phyloP scores from a whole-genome alignment of 306 rosid genomes.

The Elaeagnus macrophylla region DNA sequence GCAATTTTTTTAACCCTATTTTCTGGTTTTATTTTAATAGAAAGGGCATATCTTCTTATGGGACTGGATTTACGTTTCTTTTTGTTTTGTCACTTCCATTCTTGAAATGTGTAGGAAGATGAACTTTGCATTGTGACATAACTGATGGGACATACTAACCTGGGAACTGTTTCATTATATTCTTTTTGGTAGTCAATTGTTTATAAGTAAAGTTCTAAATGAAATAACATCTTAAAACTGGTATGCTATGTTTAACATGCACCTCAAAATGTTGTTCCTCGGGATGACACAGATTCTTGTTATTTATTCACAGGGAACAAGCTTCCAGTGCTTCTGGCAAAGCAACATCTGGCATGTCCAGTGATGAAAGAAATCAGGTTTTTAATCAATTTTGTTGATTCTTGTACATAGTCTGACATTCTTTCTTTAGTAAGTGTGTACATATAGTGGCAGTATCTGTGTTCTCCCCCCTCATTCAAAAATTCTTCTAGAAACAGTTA shows the following conservation, averaged over 20 bases:
- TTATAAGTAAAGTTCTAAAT: too few relatives aligned
- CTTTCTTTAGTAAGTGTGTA: background rate
- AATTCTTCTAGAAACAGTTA: constrained; percentile 60
- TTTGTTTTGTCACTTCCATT: constrained; percentile 1
- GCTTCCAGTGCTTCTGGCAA: constrained; percentile 98
- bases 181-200: too few relatives aligned
- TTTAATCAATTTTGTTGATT: constrained; percentile 7
- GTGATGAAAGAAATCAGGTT: constrained; percentile 96
- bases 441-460: background rate
- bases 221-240: too few relatives aligned
- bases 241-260: too few relatives aligned
- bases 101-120: background rate
- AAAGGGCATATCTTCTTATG: constrained; percentile 2
- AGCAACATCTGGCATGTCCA: constrained; percentile 94
- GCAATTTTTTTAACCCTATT: background rate
- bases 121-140: background rate
- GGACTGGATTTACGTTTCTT: background rate
- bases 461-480: constrained; percentile 6
- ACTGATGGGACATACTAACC: background rate
- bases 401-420: background rate
- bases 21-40: background rate
- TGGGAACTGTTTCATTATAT: too few relatives aligned
- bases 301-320: constrained; percentile 63
- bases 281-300: background rate
- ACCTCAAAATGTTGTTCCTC: too few relatives aligned